A percentile compares a stretch with the other conserved stretches of the same genome.
Conservation (phyloP, 2,329 filamentous ascomycete genomes). For the Penicillium sp. region DNA sequence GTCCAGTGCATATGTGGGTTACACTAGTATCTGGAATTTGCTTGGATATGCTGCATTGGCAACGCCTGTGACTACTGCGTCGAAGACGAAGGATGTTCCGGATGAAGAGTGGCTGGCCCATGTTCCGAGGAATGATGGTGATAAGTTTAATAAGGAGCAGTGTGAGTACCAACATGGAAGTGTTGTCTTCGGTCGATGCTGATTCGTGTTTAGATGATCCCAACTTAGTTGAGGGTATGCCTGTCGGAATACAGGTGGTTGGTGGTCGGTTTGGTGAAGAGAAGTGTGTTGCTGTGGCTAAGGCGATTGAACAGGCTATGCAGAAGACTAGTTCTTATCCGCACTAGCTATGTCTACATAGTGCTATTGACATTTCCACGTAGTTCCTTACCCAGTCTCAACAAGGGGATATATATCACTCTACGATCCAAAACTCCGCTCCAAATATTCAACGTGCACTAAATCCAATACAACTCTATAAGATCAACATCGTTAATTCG, state of each 20-base stretch:
- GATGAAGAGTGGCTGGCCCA: constrained; percentile 31
- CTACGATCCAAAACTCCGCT: too few relatives aligned
- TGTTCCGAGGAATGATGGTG: constrained; percentile 32
- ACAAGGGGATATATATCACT: not conserved
- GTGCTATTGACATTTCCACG: not conserved
- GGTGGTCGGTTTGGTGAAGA: constrained; percentile 36
- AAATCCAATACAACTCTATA: not conserved
- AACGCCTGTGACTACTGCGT: constrained; percentile 31
- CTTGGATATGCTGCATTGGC: constrained; percentile 34
- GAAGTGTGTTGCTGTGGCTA: constrained; percentile 33
- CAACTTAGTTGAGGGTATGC: constrained; percentile 33
- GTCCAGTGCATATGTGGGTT: constrained; percentile 36
- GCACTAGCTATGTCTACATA: not conserved
- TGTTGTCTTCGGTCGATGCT: not conserved
- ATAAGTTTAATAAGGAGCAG: constrained; percentile 34
- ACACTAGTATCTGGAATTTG: constrained; percentile 38
- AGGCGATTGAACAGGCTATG: constrained; percentile 31
- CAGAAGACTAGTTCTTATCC: not conserved
- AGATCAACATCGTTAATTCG: not conserved
- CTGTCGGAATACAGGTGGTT: constrained; percentile 36
- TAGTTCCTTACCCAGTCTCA: not conserved
- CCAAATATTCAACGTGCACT: not conserved
- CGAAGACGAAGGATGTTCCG: constrained; percentile 29
- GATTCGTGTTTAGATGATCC: constrained; percentile 27
- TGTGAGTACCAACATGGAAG: constrained; percentile 20